Conservation (phyloP, 768 basidiomycete species). For the Boletales sp. region DNA sequence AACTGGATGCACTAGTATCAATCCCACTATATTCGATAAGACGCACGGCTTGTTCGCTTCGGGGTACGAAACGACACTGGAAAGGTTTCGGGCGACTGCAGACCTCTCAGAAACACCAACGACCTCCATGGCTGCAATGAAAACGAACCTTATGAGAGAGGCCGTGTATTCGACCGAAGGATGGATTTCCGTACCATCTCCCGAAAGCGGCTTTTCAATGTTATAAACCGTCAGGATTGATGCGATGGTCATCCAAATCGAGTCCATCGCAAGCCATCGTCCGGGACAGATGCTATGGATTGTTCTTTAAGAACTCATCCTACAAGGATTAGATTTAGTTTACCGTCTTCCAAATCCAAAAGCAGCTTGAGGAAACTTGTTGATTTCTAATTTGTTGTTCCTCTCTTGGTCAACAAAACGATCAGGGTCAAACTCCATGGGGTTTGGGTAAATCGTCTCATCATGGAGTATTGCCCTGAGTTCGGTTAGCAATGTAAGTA, state of each 20-base stretch:
- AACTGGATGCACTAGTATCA: background rate
- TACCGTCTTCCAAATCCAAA: slow-evolving; percentile 43
- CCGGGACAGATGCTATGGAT: slow-evolving; percentile 42
- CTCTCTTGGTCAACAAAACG: slow-evolving; percentile 30
- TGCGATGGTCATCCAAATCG: slow-evolving; percentile 41
- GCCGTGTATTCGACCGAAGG: slow-evolving; percentile 35
- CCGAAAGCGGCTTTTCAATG: slow-evolving; percentile 34
- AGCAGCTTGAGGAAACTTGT: slow-evolving; percentile 34
- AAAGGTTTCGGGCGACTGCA: slow-evolving; percentile 42
- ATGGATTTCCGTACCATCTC: slow-evolving; percentile 33
- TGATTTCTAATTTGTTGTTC: slow-evolving; percentile 30
- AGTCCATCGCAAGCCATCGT: slow-evolving; percentile 40
- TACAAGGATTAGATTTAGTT: slow-evolving; percentile 1
- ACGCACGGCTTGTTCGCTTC: slow-evolving; percentile 28
- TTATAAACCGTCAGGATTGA: slow-evolving; percentile 38
- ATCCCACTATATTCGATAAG: slow-evolving; percentile 25
- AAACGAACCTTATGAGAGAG: slow-evolving; percentile 33
- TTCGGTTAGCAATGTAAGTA: slow-evolving; percentile 9
- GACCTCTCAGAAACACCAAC: background rate
- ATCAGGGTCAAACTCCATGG: slow-evolving; percentile 37
- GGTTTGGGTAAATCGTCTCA: slow-evolving; percentile 35
- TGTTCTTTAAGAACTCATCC: background rate
- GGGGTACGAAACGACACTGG: slow-evolving; percentile 34
- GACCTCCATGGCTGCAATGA: background rate
- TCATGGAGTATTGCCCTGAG: slow-evolving; percentile 43